Base-by-base conservation (phyloP, 306 rosid species). In the Vachellia collinsii region DNA sequence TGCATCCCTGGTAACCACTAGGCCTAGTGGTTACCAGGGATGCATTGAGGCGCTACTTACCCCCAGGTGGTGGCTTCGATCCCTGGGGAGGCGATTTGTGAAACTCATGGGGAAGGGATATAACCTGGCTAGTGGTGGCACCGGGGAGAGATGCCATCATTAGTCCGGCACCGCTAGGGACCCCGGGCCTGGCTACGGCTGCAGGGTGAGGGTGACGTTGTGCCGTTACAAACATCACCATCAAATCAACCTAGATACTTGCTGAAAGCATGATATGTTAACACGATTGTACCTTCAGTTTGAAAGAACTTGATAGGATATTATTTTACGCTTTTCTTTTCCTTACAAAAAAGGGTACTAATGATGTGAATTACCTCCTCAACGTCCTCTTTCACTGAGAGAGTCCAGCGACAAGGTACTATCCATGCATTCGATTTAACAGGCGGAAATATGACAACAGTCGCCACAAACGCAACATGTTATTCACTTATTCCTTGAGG, bases 341-440 rank as follows among this genome's bases (percentile, higher is more conserved):
- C 54, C 9, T 54, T 56, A 3, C 36, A 7, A 4, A 23, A 59
- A 11, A 29, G 2, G 1, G 17, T 3, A 4, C 12, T 58, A 36
- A 22, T 17, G n/a, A n/a, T n/a, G 13, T 64, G n/a, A 42, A 38
- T 79, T 83, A 89, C 92, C 84, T 80, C 72, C 53, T 68, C n/a
- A n/a, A n/a, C n/a, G n/a, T n/a, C 83, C 22, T 29, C 46, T 6
- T 85, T 42, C 84, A 0, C 82, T 61, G 6, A n/a, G 50, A 80
- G 88, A 9, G 89, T 89, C 78, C 92, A 88, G 8, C 91, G 85
- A 10, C n/a, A n/a, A n/a, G 85, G 78, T 6, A 87, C 63, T 56
- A 79, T 74, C 78, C 46, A 46, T 1, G 90, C 37, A 14, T 37
- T 46, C 14, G 91, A 85, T 78, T 86, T 90, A 25, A 83, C 92